These are phyloP conservation scores for Chondrus crispus DNA, from an alignment of 23 red algal genomes.

Conservation along the genomic window DNA sequence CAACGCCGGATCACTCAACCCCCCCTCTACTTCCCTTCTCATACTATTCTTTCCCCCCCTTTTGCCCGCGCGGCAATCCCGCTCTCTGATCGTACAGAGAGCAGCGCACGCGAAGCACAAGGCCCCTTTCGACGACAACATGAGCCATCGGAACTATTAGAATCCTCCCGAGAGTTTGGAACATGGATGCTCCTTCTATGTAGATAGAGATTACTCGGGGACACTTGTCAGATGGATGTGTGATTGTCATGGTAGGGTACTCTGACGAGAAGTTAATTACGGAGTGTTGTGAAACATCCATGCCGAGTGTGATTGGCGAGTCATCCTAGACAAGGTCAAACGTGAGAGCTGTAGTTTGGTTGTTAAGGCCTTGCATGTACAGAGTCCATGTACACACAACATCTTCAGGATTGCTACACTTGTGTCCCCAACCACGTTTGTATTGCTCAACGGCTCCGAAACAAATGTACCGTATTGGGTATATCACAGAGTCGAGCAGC, in stretches of 20 bases:
- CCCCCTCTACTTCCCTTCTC: too few relatives aligned
- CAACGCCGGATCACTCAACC: too few relatives aligned
- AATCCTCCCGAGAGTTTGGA: too few relatives aligned
- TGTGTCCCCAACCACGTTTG: not conserved
- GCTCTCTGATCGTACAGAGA: too few relatives aligned
- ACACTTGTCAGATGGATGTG: not conserved
- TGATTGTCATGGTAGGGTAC: not conserved
- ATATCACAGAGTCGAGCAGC: conserved; percentile 4
- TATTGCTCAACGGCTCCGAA: too few relatives aligned
- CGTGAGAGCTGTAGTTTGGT: not conserved
- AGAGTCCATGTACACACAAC: not conserved
- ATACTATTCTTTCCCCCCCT: too few relatives aligned
- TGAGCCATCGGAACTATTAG: too few relatives aligned
- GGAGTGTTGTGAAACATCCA: not conserved
- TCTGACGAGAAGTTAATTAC: not conserved
- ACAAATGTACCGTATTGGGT: not conserved
- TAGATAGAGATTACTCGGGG: too few relatives aligned
- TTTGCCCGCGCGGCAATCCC: too few relatives aligned
- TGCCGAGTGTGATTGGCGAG: not conserved
- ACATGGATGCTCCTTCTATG: too few relatives aligned
- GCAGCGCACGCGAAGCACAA: too few relatives aligned
- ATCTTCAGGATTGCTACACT: not conserved
- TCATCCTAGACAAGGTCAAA: conserved; percentile 14
- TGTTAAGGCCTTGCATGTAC: not conserved
- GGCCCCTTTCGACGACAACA: too few relatives aligned